phyloP scores from a whole-genome alignment of 495 filamentous ascomycete genomes.

The Barbatosphaeria neglecta region DNA sequence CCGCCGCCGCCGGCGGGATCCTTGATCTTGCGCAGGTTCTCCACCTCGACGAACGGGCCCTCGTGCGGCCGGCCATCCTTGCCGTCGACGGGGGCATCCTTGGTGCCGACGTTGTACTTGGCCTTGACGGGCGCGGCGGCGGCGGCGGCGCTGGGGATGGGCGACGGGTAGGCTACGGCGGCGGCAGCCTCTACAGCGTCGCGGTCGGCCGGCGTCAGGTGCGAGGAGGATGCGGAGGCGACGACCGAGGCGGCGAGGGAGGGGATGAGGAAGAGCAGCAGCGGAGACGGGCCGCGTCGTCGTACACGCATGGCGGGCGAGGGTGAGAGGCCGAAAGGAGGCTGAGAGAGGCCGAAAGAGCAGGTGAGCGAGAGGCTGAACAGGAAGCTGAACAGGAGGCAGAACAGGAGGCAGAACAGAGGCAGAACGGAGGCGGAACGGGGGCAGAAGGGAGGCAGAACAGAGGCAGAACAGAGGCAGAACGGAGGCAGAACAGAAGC shows the following conservation, averaged over 20 bases:
- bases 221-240: slow-evolving; percentile 7
- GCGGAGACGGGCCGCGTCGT: slow-evolving; percentile 22
- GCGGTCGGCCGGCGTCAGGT: too few relatives aligned
- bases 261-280: slow-evolving; percentile 35
- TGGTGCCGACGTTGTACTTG: slow-evolving; percentile 49
- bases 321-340: too few relatives aligned
- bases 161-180: not conserved
- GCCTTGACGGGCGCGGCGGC: slow-evolving; percentile 16
- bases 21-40: slow-evolving; percentile 32
- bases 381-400: too few relatives aligned
- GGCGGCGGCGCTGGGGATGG: slow-evolving; percentile 6
- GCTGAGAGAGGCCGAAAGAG: too few relatives aligned
- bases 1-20: too few relatives aligned
- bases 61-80: slow-evolving; percentile 91
- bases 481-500: too few relatives aligned
- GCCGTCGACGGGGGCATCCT: slow-evolving; percentile 87
- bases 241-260: slow-evolving; percentile 25
- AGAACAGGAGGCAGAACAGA: too few relatives aligned
- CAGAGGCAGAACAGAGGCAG: too few relatives aligned
- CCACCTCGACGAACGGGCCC: slow-evolving; percentile 74
- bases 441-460: too few relatives aligned
- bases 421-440: too few relatives aligned
- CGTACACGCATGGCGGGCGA: too few relatives aligned
- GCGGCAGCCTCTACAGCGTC: slow-evolving; percentile 8
- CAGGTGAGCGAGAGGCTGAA: too few relatives aligned